Evolutionary conservation across 2,329 filamentous ascomycete species (phyloP), one percentile per base, ranked within the genome.

Genomic region (Dactylellina sp.): DNA sequence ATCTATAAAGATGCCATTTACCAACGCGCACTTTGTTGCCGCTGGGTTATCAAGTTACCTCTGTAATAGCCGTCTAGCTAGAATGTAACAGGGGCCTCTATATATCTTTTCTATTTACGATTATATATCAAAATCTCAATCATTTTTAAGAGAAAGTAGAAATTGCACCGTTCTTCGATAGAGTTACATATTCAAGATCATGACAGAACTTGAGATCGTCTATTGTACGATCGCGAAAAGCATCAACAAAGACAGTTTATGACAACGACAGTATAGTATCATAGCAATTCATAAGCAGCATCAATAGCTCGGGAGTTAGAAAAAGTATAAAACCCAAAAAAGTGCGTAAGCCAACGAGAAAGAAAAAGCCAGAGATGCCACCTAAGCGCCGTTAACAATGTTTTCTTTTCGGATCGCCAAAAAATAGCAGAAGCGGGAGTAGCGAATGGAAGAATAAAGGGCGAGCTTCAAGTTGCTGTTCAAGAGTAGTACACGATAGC

Each of bases 381-480:
- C 70, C 70, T 37, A 62, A 74, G 70, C 70, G 70, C 70, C 70
- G 70, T 74, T 62, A 72, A 74, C 61, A 56, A 66, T 74, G 53
- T 66, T 37, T 74, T 62, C 32, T 50, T 68, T 65, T 66, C 49
- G 64, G 46, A 24, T 60, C 40, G 25, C 35, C 39, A 39, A 59
- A 57, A 20, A 39, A 20, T 47, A 40, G 50, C 47, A 66, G 28
- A 40, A 49, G 7, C 7, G 50, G 52, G 47, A 61, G 39, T 50
- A 74, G 56, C 61, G 68, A 74, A 47, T 24, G 68, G 22, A 47
- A 47, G 46, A 50, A 35, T 18, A n/a, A 20, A 20, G 22, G 14
- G 22, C 9, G 18, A 14, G 22, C n/a, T 37, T 52, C 12, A 56
- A n/a, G 20, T 53, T 37, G 40, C n/a, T 57, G 22, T 46, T 60